Evolutionary conservation across 78 protist species (phyloP), one percentile per base, ranked within the genome.

Genomic region (Acrasis kona): DNA sequence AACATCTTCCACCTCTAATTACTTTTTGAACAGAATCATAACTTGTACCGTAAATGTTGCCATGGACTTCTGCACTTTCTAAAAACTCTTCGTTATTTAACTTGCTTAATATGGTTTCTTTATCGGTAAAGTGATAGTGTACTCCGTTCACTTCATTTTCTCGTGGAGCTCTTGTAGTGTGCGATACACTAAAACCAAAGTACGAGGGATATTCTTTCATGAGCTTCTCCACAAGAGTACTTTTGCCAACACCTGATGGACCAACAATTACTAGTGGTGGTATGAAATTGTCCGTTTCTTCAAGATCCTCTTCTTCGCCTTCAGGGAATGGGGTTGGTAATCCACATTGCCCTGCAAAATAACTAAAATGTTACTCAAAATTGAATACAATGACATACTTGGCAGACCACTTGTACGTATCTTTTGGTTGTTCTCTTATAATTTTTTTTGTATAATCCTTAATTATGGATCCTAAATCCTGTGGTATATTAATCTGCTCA

Each of bases 131-230:
- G 66, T 80, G 58, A 76, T 90, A 90, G 64, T 87, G 65, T 9
- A 10, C 36, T 50, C 94, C 94, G 71, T 90, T 61, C 38, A 10
- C 82, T 29, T 90, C 94, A 39, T 89, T 91, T 6, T 77, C 39
- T 0, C 94, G 78, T 3, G 94, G 92, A 10, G 3, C 41, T 0
- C 94, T 77, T 7, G 91, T 88, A 2, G 94, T 88, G 86, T 80
- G 87, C 6, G 91, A 85, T 10, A 88, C 80, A 39, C 58, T 39
- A 74, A 90, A 88, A 30, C 84, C 90, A 64, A 88, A 88, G 29
- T 0, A 19, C 31, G 28, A 34, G 5, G 92, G 94, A 38, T 4
- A 42, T 31, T 41, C 80, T 4, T 1, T 37, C 6, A 88, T 12
- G 42, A 90, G 83, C 37, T 28, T 30, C 67, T 6, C 40, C 5